These are phyloP conservation scores for Plasmodium ovale DNA, from an alignment of 169 alveolate species.

Conservation along the genomic window DNA sequence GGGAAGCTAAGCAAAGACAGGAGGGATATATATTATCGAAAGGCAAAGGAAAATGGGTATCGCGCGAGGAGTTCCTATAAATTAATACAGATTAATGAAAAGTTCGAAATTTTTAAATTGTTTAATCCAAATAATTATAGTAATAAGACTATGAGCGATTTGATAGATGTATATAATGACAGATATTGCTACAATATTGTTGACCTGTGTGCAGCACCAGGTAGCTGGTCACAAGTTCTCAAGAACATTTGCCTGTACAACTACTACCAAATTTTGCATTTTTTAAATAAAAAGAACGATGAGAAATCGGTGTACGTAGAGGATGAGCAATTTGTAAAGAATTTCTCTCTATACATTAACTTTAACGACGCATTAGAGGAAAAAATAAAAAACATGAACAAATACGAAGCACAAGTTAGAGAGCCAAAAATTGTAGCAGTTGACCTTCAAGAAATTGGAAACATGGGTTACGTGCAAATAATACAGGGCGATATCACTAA, in stretches of 20 bases:
- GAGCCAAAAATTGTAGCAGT: conserved; percentile 94
- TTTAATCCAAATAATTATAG: conserved; percentile 42
- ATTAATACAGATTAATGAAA: conserved; percentile 95
- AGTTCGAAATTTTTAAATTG: conserved; percentile 87
- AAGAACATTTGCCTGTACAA: conserved; percentile 74
- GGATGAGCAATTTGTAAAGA: conserved; percentile 66
- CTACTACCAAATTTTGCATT: conserved; percentile 76
- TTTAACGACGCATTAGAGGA: conserved; percentile 58
- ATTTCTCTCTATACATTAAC: conserved; percentile 68
- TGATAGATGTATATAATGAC: conserved; percentile 59
- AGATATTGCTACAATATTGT: conserved; percentile 90
- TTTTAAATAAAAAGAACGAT: conserved; percentile 69
- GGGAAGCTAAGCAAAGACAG: conserved; percentile 93
- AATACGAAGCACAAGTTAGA: conserved; percentile 69
- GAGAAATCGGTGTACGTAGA: conserved; percentile 24
- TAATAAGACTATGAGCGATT: conserved; percentile 36
- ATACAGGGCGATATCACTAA: conserved; percentile 98
- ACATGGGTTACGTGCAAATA: conserved; percentile 94
- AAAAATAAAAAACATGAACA: conserved; percentile 41
- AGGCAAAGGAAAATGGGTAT: conserved; percentile 98
- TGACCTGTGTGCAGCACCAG: conserved; percentile 99
- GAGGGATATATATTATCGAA: conserved; percentile 96
- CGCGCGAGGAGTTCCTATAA: conserved; percentile 98
- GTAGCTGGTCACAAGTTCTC: conserved; percentile 98
- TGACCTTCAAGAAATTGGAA: conserved; percentile 97